Percentiles rank a stretch among this genome's conserved stretches.
These are phyloP conservation scores for Colletotrichum karsti DNA, from an alignment of 2,329 filamentous ascomycete species.

Conservation along the genomic window DNA sequence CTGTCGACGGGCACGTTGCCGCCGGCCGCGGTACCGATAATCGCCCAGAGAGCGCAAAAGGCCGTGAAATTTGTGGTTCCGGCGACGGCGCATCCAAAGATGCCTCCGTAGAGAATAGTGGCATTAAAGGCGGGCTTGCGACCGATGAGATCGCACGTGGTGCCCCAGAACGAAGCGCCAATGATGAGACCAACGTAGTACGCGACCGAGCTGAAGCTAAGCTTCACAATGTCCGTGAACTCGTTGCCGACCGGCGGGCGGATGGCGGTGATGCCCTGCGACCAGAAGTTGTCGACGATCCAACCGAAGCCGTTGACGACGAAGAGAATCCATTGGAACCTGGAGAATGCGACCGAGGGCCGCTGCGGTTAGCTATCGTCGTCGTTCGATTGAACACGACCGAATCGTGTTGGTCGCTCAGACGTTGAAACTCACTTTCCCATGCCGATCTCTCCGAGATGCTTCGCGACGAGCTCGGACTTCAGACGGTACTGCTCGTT, in stretches of 20 bases:
- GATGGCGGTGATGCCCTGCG: conserved; percentile 43
- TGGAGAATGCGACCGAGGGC: conserved; percentile 14
- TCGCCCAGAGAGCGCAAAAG: conserved; percentile 62
- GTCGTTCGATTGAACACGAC: neutral
- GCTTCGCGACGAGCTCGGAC: conserved; percentile 40
- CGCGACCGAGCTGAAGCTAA: conserved; percentile 45
- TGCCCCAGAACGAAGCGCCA: conserved; percentile 55
- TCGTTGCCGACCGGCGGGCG: conserved; percentile 43
- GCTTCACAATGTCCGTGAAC: conserved; percentile 39
- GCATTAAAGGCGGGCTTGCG: conserved; percentile 54
- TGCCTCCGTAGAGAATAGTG: conserved; percentile 51
- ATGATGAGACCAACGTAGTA: conserved; percentile 53
- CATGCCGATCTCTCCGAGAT: conserved; percentile 40
- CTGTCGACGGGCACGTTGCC: conserved; percentile 61
- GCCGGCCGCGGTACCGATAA: conserved; percentile 51
- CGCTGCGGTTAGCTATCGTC: neutral
- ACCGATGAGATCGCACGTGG: conserved; percentile 49
- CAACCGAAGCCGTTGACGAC: conserved; percentile 56
- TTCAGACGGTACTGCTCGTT: conserved; percentile 41
- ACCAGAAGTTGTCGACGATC: conserved; percentile 54
- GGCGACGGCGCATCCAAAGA: conserved; percentile 67
- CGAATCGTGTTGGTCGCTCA: too few relatives aligned
- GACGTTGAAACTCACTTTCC: conserved; percentile 39
- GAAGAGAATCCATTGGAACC: conserved; percentile 53
- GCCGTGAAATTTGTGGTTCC: conserved; percentile 66